Evolutionary conservation across 495 filamentous ascomycete species (phyloP).

Genomic region (Opeltia flavorubescens): DNA sequence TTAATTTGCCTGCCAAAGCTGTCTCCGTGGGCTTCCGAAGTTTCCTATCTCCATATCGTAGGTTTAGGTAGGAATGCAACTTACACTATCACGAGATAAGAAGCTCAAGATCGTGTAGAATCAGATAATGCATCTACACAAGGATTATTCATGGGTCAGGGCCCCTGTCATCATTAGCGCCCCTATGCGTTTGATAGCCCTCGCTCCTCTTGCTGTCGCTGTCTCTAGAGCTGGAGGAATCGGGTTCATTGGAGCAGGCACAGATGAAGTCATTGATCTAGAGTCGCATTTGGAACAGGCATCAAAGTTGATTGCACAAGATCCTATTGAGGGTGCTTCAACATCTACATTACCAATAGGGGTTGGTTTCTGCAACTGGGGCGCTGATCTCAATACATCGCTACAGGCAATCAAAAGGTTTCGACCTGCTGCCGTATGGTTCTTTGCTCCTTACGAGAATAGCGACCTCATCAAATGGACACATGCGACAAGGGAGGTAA

Average conservation of each 20-base stretch:
- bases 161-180: constrained; percentile 45
- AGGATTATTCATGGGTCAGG: constrained; percentile 39
- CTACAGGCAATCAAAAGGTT: constrained; percentile 27
- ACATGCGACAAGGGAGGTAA: constrained; percentile 23
- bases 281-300: constrained; percentile 18
- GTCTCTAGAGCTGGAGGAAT: constrained; percentile 49
- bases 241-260: constrained; percentile 29
- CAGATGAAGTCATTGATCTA: constrained; percentile 16
- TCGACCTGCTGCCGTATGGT: constrained; percentile 48
- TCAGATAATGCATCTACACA: background rate
- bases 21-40: background rate
- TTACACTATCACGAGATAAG: background rate
- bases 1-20: too few relatives aligned
- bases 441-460: constrained; percentile 43
- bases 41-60: background rate
- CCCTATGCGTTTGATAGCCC: constrained; percentile 54
- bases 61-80: background rate
- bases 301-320: constrained; percentile 7
- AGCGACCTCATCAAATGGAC: constrained; percentile 39
- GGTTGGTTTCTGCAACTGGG: constrained; percentile 44
- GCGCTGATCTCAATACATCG: constrained; percentile 25
- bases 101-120: background rate
- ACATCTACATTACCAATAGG: constrained; percentile 36
- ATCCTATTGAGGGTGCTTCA: constrained; percentile 2
- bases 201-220: constrained; percentile 37